Evolutionary conservation across 768 basidiomycete genomes (phyloP).

Genomic region (Tricholoma terreum): DNA sequence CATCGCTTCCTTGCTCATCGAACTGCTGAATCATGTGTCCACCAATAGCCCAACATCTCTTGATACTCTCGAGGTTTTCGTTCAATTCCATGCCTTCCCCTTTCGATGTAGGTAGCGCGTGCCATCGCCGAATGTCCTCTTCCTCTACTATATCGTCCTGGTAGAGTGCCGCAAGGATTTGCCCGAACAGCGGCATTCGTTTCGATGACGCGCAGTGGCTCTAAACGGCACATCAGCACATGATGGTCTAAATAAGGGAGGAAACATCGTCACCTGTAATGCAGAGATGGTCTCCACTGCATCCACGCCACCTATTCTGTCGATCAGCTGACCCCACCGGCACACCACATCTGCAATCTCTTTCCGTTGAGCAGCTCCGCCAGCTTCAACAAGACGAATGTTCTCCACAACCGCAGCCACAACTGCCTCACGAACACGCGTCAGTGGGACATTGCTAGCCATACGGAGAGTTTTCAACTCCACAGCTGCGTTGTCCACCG

Average conservation of each 20-base stretch:
- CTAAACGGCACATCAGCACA: slow-evolving; percentile 30
- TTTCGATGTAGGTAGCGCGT: slow-evolving; percentile 52
- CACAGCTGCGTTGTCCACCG: slow-evolving; percentile 88
- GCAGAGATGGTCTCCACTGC: slow-evolving; percentile 74
- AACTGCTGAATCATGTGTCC: slow-evolving; percentile 79
- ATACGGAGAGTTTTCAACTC: slow-evolving; percentile 96
- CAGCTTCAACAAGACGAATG: slow-evolving; percentile 59
- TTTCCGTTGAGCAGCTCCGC: slow-evolving; percentile 54
- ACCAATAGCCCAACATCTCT: slow-evolving; percentile 68
- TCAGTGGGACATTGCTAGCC: slow-evolving; percentile 90
- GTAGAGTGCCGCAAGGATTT: slow-evolving; percentile 83
- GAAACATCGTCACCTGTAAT: slow-evolving; percentile 58
- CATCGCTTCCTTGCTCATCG: slow-evolving; percentile 68
- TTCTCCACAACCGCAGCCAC: slow-evolving; percentile 77
- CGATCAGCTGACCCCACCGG: slow-evolving; percentile 83
- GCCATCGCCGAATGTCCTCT: slow-evolving; percentile 88
- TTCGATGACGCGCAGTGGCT: slow-evolving; percentile 61
- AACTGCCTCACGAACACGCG: slow-evolving; percentile 86
- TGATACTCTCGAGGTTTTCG: slow-evolving; percentile 48
- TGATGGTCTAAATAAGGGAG: background rate
- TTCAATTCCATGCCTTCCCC: slow-evolving; percentile 45
- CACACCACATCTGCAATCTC: slow-evolving; percentile 61
- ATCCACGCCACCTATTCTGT: slow-evolving; percentile 80
- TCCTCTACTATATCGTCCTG: slow-evolving; percentile 91
- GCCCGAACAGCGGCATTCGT: slow-evolving; percentile 73